These are phyloP conservation scores for Lepraria neglecta DNA, from an alignment of 495 filamentous ascomycete genomes.

Conservation along the genomic window DNA sequence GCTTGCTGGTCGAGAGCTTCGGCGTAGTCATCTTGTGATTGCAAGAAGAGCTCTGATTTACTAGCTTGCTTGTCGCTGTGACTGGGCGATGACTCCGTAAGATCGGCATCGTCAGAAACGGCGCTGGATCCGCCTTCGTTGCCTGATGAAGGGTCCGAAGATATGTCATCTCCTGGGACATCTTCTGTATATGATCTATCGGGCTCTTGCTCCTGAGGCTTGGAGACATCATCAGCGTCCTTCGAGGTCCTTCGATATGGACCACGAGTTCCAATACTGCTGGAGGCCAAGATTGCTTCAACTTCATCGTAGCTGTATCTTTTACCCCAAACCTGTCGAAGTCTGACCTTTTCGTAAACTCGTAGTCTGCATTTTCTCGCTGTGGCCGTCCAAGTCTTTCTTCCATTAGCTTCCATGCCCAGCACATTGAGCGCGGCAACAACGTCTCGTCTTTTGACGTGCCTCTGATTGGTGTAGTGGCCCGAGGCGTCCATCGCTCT, in stretches of 20 bases:
- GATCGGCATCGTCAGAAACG: constrained; percentile 12
- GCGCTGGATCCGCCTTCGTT: neutral
- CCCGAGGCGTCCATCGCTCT: constrained; percentile 39
- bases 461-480: constrained; percentile 29
- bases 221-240: neutral
- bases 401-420: constrained; percentile 38
- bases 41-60: constrained; percentile 32
- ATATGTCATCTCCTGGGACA: neutral
- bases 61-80: constrained; percentile 17
- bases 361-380: constrained; percentile 54
- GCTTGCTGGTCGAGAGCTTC: constrained; percentile 48
- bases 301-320: constrained; percentile 49
- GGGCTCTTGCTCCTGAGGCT: neutral
- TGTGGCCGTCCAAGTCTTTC: constrained; percentile 52
- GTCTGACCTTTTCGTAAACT: constrained; percentile 44
- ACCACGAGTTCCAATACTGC: constrained; percentile 3
- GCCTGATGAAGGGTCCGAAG: neutral
- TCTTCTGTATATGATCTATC: neutral
- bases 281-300: constrained; percentile 32
- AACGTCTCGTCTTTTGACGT: constrained; percentile 57
- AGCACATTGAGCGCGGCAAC: constrained; percentile 55
- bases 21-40: constrained; percentile 45
- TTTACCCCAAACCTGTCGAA: constrained; percentile 30
- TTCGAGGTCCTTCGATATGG: constrained; percentile 7
- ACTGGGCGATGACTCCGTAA: constrained; percentile 25